Base-by-base conservation (phyloP, 495 filamentous ascomycete species). In the Cetradonia linearis region DNA sequence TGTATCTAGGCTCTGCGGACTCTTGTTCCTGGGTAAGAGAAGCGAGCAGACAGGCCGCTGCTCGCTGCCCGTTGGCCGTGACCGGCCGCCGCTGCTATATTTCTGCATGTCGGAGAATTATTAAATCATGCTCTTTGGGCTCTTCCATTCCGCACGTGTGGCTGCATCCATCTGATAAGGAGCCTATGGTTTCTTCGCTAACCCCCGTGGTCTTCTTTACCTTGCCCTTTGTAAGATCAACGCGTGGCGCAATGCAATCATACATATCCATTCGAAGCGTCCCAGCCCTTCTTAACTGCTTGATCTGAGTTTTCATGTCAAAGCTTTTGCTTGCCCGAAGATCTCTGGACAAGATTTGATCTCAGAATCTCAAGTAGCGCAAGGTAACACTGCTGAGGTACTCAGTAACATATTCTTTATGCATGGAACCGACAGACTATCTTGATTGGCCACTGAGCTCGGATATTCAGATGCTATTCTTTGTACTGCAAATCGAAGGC, bases 161-260 rank as follows among this genome's bases (percentile, higher is more conserved):
- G 58, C 58, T 60, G 58, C 58, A 60, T 53, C 25, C 58, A 60
- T 53, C 25, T 60, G 36, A 33, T 40, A 33, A 53, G 33, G 10
- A 25, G 48, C 48, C 34, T 42, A 46, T 46, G 38, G 23, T 3
- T 28, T 30, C 16, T 34, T 25, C 36, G 48, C 27, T 13, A 31
- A 49, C 48, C 50, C 47, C 20, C 58, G 20, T 60, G 5, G 14
- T 25, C 20, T 34, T 34, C 50, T 20, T 10, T 60, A 33, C 28
- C 20, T 38, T 53, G 14, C 10, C 47, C 38, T 30, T 53, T 54
- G 31, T 54, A 11, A 33, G 50, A 34, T 54, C 2, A 6, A 33
- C 50, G 50, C 30, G 50, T 54, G 50, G 50, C 50, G 50, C 31
- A 11, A 34, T 54, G 30, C 50, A 33, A 18, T 54, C 50, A 13